Percentiles rank a stretch among this genome's conserved stretches.
phyloP scores from a whole-genome alignment of 1,284 basidiomycete genomes.

The Phylloporus sp. region DNA sequence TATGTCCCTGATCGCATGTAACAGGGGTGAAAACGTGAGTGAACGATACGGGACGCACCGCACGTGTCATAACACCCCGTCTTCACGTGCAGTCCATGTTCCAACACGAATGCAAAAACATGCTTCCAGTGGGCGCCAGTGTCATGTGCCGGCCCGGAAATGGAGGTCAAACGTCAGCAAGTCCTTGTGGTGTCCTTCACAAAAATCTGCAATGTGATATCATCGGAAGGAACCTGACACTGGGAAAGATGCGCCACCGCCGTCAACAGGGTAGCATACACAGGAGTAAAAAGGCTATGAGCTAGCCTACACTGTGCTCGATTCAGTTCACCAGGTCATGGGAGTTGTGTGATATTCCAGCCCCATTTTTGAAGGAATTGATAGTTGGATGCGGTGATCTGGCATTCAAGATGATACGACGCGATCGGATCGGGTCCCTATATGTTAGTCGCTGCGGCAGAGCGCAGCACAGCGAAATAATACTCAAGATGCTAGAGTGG shows the following conservation, averaged over 20 bases:
- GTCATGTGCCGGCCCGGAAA: neutral
- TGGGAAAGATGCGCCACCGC: slow-evolving; percentile 23
- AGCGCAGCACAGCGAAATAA: slow-evolving; percentile 9
- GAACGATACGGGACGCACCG: slow-evolving; percentile 2
- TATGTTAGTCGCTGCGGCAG: neutral
- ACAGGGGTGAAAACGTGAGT: neutral
- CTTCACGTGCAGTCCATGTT: slow-evolving; percentile 10
- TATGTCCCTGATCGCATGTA: neutral
- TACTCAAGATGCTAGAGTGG: neutral
- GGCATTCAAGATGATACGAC: slow-evolving; percentile 13
- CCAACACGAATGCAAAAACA: slow-evolving; percentile 5
- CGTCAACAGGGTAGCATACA: slow-evolving; percentile 1
- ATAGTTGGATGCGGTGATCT: slow-evolving; percentile 18
- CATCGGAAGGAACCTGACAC: slow-evolving; percentile 3
- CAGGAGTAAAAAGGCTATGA: slow-evolving; percentile 19
- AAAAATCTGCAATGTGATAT: slow-evolving; percentile 8
- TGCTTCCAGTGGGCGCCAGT: slow-evolving; percentile 12
- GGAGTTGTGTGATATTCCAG: neutral
- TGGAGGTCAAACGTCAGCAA: slow-evolving; percentile 1
- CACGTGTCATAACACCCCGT: slow-evolving; percentile 23
- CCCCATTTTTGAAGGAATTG: neutral
- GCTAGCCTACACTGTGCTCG: slow-evolving; percentile 10
- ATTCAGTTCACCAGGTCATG: slow-evolving; percentile 8
- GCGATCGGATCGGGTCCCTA: slow-evolving; percentile 24
- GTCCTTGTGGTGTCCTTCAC: slow-evolving; percentile 21